Evolutionary conservation across 345 rosid species (phyloP), one percentile per base, ranked within the genome.

Genomic region (Eutrema heterophyllum): DNA sequence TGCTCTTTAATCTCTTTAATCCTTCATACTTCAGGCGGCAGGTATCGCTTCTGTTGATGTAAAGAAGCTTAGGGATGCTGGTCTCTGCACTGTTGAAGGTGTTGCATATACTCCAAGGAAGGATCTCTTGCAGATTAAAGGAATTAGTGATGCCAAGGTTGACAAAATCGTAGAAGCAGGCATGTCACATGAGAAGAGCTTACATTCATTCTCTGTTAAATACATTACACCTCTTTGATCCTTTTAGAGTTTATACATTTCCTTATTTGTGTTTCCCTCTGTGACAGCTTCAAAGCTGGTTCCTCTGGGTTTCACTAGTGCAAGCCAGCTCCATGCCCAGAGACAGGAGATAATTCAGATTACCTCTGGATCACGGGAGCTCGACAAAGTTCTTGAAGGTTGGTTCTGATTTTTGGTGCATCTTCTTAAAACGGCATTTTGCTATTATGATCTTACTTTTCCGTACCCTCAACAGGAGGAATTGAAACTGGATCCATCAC

Each of bases 161-260:
- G 97, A 92, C 80, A 95, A 95, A 74, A 88, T 90, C 60, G 81
- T 89, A 30, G 99, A 95, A 88, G 99, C 97, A 83, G 99, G 99
- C 75, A 84, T 50, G 74, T 14, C 64, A 29, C 16, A 24, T 45
- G 32, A 30, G 16, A 43, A 52, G 1, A 30, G 9, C 11, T 44
- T 14, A 5, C 48, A 16, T 38, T 36, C 29, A 24, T 62, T 62
- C 41, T 44, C 38, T 52, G 33, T 24, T 61, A 7, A 4, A 10
- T 40, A 7, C 55, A 43, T 14, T 38, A 4, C 10, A 24, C 33
- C 32, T 43, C 59, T 48, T 49, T 70, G 63, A 36, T 65, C 3
- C n/a, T 46, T 18, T 45, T 55, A 14, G 35, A 29, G 29, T 46
- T 55, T 45, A 38, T 63, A 51, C 7, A 7, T 55, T 12, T 68